These are phyloP conservation scores for Polyplosphaeria fusca DNA, from an alignment of 495 filamentous ascomycete species.

Conservation along the genomic window DNA sequence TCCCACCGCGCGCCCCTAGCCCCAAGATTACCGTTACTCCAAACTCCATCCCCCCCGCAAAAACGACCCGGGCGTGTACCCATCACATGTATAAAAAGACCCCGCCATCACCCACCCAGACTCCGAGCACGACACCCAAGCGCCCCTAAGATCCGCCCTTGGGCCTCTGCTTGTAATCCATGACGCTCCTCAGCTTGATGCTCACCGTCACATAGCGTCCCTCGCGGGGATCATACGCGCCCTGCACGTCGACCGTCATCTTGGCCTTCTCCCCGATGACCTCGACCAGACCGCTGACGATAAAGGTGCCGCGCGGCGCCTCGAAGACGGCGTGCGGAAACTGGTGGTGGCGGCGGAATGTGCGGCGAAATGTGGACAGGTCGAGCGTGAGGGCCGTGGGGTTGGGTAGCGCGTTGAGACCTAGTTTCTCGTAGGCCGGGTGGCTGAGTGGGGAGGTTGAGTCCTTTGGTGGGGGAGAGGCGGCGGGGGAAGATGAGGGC, in stretches of 20 bases:
- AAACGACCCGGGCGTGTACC: no score
- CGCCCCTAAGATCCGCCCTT: slow-evolving; percentile 36
- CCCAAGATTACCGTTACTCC: no score
- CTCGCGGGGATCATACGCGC: slow-evolving; percentile 57
- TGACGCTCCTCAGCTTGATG: slow-evolving; percentile 33
- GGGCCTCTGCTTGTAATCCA: slow-evolving; percentile 35
- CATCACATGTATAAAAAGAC: no score
- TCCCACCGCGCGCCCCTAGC: no score
- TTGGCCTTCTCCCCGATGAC: slow-evolving; percentile 56
- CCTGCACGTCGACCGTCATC: slow-evolving; percentile 56
- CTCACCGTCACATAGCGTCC: slow-evolving; percentile 25
- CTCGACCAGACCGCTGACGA: slow-evolving; percentile 64
- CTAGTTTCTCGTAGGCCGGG: slow-evolving; percentile 7
- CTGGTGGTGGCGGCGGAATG: slow-evolving; percentile 48
- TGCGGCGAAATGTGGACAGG: slow-evolving; percentile 54
- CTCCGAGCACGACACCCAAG: no score
- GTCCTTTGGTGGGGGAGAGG: slow-evolving; percentile 2
- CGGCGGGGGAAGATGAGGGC: background rate
- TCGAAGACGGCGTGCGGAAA: slow-evolving; percentile 23
- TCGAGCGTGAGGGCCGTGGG: slow-evolving; percentile 31
- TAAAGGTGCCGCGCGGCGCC: slow-evolving; percentile 62
- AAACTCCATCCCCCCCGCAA: no score
- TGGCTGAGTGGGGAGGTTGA: background rate
- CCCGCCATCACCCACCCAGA: no score
- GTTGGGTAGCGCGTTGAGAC: slow-evolving; percentile 2